These are phyloP conservation scores for Colletotrichum eleusines DNA, from an alignment of 2,329 filamentous ascomycete genomes.

Conservation along the genomic window DNA sequence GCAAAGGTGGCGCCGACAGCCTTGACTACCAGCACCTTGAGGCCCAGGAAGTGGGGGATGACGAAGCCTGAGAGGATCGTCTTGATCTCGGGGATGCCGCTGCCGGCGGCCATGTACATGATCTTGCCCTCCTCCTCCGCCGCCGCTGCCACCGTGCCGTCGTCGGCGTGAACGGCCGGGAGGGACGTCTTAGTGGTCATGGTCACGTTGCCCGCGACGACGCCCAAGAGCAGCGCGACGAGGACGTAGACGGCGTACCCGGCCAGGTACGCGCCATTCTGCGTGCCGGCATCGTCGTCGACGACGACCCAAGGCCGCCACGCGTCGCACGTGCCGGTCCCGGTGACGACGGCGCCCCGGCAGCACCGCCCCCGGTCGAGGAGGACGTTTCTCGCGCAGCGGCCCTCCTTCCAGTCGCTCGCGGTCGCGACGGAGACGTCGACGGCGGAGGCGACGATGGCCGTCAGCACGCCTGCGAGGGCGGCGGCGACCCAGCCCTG, in stretches of 20 bases:
- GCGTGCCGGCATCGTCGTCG: accelerated
- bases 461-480: constrained; percentile 66
- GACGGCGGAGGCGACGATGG: constrained; percentile 66
- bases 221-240: constrained; percentile 45
- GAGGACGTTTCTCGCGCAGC: constrained; percentile 60
- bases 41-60: constrained; percentile 67
- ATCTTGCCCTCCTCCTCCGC: constrained; percentile 57
- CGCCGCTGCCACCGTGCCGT: not conserved
- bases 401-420: constrained; percentile 69
- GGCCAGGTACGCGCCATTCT: constrained; percentile 36
- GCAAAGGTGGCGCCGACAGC: constrained; percentile 69
- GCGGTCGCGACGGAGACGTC: constrained; percentile 66
- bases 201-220: constrained; percentile 46
- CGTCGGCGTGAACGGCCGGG: constrained; percentile 53
- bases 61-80: constrained; percentile 71
- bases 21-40: constrained; percentile 68
- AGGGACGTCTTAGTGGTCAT: constrained; percentile 58
- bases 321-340: constrained; percentile 48
- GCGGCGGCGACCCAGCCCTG: constrained; percentile 69
- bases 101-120: constrained; percentile 71
- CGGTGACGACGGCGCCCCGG: constrained; percentile 34
- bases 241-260: constrained; percentile 47
- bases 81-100: constrained; percentile 72
- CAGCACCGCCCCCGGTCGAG: constrained; percentile 65
- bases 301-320: constrained; percentile 58